These are phyloP conservation scores for Garcia nutans DNA, from an alignment of 345 rosid genomes.

Conservation along the genomic window DNA sequence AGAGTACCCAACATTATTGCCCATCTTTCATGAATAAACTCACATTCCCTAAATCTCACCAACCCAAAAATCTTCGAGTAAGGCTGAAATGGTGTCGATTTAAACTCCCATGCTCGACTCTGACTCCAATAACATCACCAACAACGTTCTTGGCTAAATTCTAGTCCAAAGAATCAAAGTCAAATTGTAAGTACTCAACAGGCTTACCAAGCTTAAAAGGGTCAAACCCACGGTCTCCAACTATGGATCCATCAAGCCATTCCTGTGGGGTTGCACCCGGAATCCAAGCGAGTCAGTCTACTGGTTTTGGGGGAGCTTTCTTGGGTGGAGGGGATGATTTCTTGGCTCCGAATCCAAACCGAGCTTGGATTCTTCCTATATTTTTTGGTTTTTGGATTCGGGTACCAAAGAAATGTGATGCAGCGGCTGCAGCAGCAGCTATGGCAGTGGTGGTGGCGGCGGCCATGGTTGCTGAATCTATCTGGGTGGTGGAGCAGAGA, in stretches of 20 bases:
- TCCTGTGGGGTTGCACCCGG: constrained; percentile 67
- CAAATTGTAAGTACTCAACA: constrained; percentile 85
- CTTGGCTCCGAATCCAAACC: constrained; percentile 52
- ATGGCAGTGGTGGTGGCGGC: constrained; percentile 11
- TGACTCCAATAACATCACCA: constrained; percentile 62
- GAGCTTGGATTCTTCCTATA: constrained; percentile 51
- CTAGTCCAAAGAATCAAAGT: constrained; percentile 77
- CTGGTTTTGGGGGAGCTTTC: constrained; percentile 22
- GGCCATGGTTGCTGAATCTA: constrained; percentile 28
- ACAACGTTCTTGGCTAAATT: constrained; percentile 80
- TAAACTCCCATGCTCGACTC: constrained; percentile 48
- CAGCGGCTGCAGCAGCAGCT: constrained; percentile 35
- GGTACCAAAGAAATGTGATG: constrained; percentile 57
- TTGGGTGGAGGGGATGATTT: constrained; percentile 44
- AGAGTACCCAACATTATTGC: constrained; percentile 83
- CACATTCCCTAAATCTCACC: constrained; percentile 89
- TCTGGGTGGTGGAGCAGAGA: neutral
- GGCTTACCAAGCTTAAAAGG: constrained; percentile 84
- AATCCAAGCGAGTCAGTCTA: constrained; percentile 58
- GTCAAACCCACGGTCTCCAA: constrained; percentile 88
- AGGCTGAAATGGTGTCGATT: constrained; percentile 86
- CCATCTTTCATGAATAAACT: constrained; percentile 90
- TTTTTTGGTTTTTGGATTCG: constrained; percentile 31
- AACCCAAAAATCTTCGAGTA: constrained; percentile 80
- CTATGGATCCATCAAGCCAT: constrained; percentile 80